Conservation (phyloP, 2,329 filamentous ascomycete species). For the Fonsecaea nubica region DNA sequence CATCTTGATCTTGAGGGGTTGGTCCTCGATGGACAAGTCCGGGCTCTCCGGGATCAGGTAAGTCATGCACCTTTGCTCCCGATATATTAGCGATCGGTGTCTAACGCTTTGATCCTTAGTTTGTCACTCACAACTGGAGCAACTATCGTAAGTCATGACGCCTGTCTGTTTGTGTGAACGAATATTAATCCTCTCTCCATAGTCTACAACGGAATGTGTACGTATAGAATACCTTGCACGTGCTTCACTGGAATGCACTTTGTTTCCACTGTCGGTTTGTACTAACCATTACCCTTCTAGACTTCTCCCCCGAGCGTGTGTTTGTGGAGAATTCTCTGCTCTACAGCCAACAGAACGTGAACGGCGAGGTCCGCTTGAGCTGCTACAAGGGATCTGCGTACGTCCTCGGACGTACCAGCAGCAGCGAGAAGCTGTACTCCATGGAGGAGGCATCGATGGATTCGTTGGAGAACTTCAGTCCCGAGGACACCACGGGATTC, state of each 20-base stretch:
- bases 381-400: conserved; percentile 70
- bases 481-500: conserved; percentile 70
- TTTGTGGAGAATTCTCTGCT: conserved; percentile 71
- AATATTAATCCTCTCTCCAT: not conserved
- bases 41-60: conserved; percentile 69
- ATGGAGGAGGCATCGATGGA: conserved; percentile 73
- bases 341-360: conserved; percentile 66
- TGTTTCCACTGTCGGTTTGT: conserved; percentile 62
- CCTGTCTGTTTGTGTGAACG: not conserved
- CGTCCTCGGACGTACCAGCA: conserved; percentile 64
- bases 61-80: not conserved
- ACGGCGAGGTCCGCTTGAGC: conserved; percentile 67
- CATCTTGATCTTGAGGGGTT: conserved; percentile 71
- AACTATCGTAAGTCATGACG: conserved; percentile 42
- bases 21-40: conserved; percentile 71
- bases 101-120: conserved; percentile 43
- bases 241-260: conserved; percentile 34
- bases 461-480: conserved; percentile 71
- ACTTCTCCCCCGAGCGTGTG: conserved; percentile 72
- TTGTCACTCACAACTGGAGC: conserved; percentile 67
- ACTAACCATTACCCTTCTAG: conserved; percentile 44
- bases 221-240: not conserved
- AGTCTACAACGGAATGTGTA: conserved; percentile 23
- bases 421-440: conserved; percentile 74
- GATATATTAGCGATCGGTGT: not conserved